Conservation (phyloP, 176 grass and related monocot species). For the Secale cereale region DNA sequence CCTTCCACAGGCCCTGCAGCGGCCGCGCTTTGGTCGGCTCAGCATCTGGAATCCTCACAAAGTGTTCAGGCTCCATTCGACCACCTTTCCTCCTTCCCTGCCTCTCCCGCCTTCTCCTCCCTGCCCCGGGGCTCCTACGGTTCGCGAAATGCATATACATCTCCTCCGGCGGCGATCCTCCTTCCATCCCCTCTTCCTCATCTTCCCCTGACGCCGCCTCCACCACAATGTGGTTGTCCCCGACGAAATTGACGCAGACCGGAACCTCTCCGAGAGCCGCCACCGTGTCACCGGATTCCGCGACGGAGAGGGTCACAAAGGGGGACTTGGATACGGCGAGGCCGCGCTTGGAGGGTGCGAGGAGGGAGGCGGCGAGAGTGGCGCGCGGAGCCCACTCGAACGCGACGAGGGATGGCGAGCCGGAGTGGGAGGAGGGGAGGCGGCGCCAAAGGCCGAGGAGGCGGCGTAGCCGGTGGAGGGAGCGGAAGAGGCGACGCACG, state of each 20-base stretch:
- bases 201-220: constrained; percentile 25
- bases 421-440: neutral
- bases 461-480: constrained; percentile 41
- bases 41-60: constrained; percentile 43
- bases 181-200: constrained; percentile 31
- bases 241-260: constrained; percentile 55
- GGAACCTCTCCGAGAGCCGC: constrained; percentile 32
- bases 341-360: constrained; percentile 18
- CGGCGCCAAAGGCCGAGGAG: constrained; percentile 58
- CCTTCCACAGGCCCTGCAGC: constrained; percentile 76
- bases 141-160: constrained; percentile 70
- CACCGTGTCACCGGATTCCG: constrained; percentile 41
- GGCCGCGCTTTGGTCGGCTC: constrained; percentile 43
- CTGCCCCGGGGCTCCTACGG: constrained; percentile 37
- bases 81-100: constrained; percentile 33
- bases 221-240: constrained; percentile 53
- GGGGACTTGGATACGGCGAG: constrained; percentile 39
- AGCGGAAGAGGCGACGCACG: constrained; percentile 25
- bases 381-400: constrained; percentile 65
- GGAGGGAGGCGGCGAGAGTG: constrained; percentile 42
- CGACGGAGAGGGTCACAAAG: constrained; percentile 50
- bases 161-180: constrained; percentile 56
- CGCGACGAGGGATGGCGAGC: constrained; percentile 26
- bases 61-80: constrained; percentile 42
- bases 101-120: constrained; percentile 43